Conservation (phyloP, 768 basidiomycete genomes). For the Nidula microcarpa region DNA sequence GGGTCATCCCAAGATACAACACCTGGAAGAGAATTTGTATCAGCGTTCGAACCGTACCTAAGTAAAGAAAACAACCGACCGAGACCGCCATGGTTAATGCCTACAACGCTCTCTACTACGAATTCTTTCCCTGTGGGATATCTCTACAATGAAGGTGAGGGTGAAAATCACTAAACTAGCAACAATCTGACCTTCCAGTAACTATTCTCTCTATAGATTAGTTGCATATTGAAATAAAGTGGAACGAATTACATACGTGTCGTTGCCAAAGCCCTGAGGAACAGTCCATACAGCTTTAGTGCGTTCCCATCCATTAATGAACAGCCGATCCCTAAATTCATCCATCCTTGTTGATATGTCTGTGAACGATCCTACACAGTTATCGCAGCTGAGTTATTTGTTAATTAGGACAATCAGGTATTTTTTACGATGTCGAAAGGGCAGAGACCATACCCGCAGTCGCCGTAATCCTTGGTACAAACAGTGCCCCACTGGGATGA, state of each 20-base stretch:
- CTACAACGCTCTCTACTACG: conserved; percentile 60
- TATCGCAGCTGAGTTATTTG: conserved; percentile 35
- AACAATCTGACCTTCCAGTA: conserved; percentile 36
- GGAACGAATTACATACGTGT: conserved; percentile 33
- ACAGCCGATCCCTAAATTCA: conserved; percentile 55
- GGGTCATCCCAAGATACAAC: conserved; percentile 57
- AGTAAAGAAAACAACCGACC: conserved; percentile 30
- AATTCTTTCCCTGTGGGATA: conserved; percentile 69
- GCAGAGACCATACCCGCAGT: conserved; percentile 58
- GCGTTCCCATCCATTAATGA: conserved; percentile 64
- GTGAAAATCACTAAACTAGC: conserved; percentile 25
- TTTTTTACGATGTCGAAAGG: neutral
- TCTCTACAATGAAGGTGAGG: conserved; percentile 19
- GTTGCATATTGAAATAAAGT: neutral
- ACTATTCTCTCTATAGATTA: neutral
- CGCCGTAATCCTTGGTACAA: conserved; percentile 65
- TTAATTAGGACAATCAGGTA: neutral
- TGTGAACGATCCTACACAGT: conserved; percentile 66
- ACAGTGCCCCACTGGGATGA: conserved; percentile 58
- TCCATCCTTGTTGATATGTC: conserved; percentile 70
- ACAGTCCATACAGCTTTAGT: conserved; percentile 77
- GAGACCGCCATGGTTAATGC: conserved; percentile 67
- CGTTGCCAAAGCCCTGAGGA: conserved; percentile 72
- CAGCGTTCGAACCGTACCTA: neutral
- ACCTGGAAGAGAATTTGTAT: conserved; percentile 13